phyloP scores from a whole-genome alignment of 768 basidiomycete species.

The Tylopilus rubrobrunneus region DNA sequence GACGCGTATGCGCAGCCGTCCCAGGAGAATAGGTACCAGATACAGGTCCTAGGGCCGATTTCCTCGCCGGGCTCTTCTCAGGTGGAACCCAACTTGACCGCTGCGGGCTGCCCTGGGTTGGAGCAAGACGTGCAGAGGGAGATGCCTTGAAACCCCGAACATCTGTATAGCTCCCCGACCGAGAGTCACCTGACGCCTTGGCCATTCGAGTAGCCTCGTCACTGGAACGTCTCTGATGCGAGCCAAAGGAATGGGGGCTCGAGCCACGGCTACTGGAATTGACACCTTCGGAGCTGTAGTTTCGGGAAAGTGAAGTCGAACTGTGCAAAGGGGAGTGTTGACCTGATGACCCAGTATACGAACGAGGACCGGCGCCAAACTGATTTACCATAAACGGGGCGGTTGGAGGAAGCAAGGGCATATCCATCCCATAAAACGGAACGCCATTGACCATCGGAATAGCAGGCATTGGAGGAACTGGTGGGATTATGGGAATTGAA shows the following conservation, averaged over 20 bases:
- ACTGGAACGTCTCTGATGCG: slow-evolving; percentile 30
- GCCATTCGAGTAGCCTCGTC: slow-evolving; percentile 24
- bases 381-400: slow-evolving; percentile 75
- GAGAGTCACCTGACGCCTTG: slow-evolving; percentile 10
- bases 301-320: slow-evolving; percentile 18
- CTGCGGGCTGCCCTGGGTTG: slow-evolving; percentile 12
- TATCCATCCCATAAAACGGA: slow-evolving; percentile 50
- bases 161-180: slow-evolving; percentile 16
- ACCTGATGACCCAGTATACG: slow-evolving; percentile 28
- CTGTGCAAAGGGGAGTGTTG: slow-evolving; percentile 27
- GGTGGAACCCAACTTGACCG: slow-evolving; percentile 25
- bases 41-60: slow-evolving; percentile 12
- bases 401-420: slow-evolving; percentile 68
- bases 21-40: slow-evolving; percentile 13
- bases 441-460: slow-evolving; percentile 33
- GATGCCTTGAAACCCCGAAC: slow-evolving; percentile 12
- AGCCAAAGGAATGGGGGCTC: slow-evolving; percentile 16
- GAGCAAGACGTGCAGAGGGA: slow-evolving; percentile 6
- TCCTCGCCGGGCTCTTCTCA: slow-evolving; percentile 14
- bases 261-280: slow-evolving; percentile 16
- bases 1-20: slow-evolving; percentile 13
- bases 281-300: slow-evolving; percentile 25
- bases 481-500: slow-evolving; percentile 28
- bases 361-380: slow-evolving; percentile 40
- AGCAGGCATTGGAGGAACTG: slow-evolving; percentile 36